Evolutionary conservation across 1,284 basidiomycete genomes (phyloP), one percentile per base, ranked within the genome.

Genomic region (Ustilago shanxiensis): DNA sequence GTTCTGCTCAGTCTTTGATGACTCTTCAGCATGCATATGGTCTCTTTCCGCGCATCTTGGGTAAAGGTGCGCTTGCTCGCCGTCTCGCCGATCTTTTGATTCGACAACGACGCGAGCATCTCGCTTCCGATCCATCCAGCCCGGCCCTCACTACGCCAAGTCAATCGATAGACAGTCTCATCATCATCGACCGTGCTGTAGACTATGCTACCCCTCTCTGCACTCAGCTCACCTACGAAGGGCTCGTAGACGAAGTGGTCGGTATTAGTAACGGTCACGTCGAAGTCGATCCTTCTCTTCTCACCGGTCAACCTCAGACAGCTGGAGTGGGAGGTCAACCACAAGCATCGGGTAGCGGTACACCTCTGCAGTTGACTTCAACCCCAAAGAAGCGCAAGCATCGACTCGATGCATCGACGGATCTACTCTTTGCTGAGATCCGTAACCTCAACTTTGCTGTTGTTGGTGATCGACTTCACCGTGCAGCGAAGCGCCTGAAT

Each of bases 211-310:
- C 96, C 0, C 95, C 96, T 1, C 89, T 99, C 60, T 91, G 96
- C 52, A 99, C 96, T 1, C 96, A 99, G 83, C 88, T 99, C 61
- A 99, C 97, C 0, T 99, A 98, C 82, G 92, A 98, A 85, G 97
- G 97, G 18, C 91, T 99, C 49, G 89, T 98, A n/a, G 96, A 99
- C 82, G 97, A 99, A 85, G 88, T 95, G 47, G 88, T 98, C 51
- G 94, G 94, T 1, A 92, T 99, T 73, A 92, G 90, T 86, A 94
- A 97, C 80, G 92, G 93, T 3, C 93, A 97, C 81, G 92, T 96
- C 58, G 95, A 98, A 84, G 88, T 98, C 16, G 95, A 97, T 47
- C 89, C 91, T 51, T 91, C 91, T 33, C 88, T 98, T 1, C 87
- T 96, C 31, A 89, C 83, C 28, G 85, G 85, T 8, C 73, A 76